Conservation (phyloP, 257 asterid genomes). For the Nemophila menziesii region DNA sequence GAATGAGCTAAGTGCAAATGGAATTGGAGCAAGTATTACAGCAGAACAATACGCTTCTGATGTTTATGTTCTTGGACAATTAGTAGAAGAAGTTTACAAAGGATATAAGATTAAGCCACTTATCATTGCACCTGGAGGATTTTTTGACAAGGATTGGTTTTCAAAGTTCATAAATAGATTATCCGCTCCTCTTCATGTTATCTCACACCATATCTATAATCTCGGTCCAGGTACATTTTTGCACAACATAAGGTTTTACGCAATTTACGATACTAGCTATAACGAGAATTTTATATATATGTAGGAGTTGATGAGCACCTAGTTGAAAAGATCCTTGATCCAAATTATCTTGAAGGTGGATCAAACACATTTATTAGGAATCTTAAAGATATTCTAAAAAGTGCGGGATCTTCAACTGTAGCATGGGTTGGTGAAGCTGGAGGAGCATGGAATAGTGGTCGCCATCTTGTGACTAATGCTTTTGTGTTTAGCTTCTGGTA, state of each 20-base stretch:
- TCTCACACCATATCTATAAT: constrained; percentile 81
- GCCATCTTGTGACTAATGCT: constrained; percentile 52
- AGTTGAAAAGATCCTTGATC: constrained; percentile 60
- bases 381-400: constrained; percentile 36
- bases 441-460: constrained; percentile 85
- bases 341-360: constrained; percentile 53
- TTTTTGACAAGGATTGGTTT: constrained; percentile 59
- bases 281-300: background rate
- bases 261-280: background rate
- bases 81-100: constrained; percentile 42
- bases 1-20: constrained; percentile 75
- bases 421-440: constrained; percentile 91
- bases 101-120: constrained; percentile 36
- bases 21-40: constrained; percentile 55
- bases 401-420: constrained; percentile 23
- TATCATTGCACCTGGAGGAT: constrained; percentile 79
- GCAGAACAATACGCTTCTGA: constrained; percentile 61
- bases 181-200: constrained; percentile 43
- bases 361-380: constrained; percentile 36
- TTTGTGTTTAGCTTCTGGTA: constrained; percentile 89
- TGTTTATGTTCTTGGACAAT: constrained; percentile 25
- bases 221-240: constrained; percentile 73
- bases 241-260: no score
- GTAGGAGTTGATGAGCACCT: constrained; percentile 58
- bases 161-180: constrained; percentile 28